Conservation (phyloP, 1,284 basidiomycete genomes). For the Rhodotorula sp. region DNA sequence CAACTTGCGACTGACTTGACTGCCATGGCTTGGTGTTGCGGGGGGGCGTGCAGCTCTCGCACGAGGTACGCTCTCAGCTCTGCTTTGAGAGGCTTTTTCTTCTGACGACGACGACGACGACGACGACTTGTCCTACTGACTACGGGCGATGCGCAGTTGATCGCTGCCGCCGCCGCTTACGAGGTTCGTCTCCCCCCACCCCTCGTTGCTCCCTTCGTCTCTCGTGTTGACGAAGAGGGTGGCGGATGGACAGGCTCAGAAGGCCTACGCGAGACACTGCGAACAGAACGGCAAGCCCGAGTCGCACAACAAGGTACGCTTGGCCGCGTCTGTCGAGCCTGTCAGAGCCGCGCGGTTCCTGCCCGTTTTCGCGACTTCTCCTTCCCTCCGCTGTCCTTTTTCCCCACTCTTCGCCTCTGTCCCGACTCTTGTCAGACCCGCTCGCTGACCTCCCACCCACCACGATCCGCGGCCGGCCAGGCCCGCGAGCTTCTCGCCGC, state of each 20-base stretch:
- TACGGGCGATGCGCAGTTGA: background rate
- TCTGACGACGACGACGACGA: no score
- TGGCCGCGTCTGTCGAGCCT: no score
- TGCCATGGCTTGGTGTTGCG: background rate
- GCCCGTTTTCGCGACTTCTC: background rate
- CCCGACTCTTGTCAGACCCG: no score
- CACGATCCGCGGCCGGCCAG: background rate
- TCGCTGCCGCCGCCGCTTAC: slow-evolving; percentile 32
- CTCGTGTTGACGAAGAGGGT: background rate
- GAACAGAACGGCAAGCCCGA: slow-evolving; percentile 43
- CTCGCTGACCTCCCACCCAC: background rate
- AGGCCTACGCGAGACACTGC: slow-evolving; percentile 48
- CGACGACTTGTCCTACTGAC: no score
- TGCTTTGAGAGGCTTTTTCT: no score
- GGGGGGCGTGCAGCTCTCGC: slow-evolving; percentile 14
- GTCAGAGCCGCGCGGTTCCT: no score
- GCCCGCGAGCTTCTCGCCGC: slow-evolving; percentile 49
- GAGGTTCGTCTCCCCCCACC: slow-evolving; percentile 21
- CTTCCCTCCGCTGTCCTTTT: background rate
- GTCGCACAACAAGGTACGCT: slow-evolving; percentile 25
- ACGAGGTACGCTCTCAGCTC: slow-evolving; percentile 15
- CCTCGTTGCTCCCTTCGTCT: no score
- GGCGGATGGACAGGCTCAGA: slow-evolving; percentile 8
- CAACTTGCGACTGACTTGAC: no score
- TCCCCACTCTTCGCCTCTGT: background rate